Conservation (phyloP, 139 green algal species). For the Tetraselmis chui region DNA sequence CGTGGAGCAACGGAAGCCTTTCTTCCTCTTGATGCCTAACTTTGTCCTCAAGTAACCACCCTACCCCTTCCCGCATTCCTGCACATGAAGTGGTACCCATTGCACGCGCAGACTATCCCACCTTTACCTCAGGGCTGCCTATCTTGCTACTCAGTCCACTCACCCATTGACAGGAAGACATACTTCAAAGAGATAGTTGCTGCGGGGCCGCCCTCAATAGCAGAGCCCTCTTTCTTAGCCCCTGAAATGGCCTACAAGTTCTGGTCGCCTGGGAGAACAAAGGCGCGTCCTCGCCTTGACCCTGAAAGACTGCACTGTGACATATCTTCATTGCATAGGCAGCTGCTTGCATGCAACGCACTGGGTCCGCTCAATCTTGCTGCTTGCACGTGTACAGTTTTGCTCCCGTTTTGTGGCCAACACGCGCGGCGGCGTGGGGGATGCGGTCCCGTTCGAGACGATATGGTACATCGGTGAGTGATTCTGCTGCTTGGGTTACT, state of each 20-base stretch:
- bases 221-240: neutral
- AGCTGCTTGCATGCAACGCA: no score
- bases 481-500: no score
- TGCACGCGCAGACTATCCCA: no score
- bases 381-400: no score
- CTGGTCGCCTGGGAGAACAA: neutral
- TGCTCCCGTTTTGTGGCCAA: neutral
- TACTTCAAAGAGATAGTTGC: neutral
- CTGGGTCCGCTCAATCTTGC: no score
- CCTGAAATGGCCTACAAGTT: neutral
- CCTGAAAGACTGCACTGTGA: no score
- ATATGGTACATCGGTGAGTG: neutral
- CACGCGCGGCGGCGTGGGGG: neutral
- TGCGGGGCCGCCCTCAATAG: neutral
- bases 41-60: constrained; percentile 20
- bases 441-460: neutral
- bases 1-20: constrained; percentile 15
- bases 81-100: no score
- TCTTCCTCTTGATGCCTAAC: constrained; percentile 22
- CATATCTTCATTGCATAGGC: no score
- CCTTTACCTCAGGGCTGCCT: no score
- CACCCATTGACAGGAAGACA: neutral
- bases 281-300: no score
- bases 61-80: no score
- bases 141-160: no score